Base-by-base conservation (phyloP, 371 early-diverging fungal species). In the Parasitella parasitica region DNA sequence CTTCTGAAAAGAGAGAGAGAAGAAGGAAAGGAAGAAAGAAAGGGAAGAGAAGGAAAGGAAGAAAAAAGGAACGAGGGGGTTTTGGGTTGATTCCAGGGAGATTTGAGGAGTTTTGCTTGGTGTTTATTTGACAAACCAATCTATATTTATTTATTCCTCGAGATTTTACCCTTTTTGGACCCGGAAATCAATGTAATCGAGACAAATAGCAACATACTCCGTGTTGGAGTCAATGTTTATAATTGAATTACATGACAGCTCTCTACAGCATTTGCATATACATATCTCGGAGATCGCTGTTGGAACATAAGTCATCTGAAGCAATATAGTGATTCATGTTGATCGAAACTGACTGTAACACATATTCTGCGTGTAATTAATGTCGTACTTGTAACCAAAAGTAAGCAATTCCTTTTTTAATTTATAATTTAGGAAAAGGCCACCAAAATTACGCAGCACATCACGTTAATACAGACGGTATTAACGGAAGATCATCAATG, bases 91-190 rank as follows among this genome's bases (percentile, higher is more conserved):
- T 27, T 56, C 32, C 57, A 46, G 48, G 57, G 57, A 46, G 48
- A 15, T 57, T 46, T 28, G 50, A 49, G 50, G 50, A 49, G 50
- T 49, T 49, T 49, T 49, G 50, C 28, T 28, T 49, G 15, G 50
- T 28, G 50, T 49, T 28, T 49, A 49, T 49, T 22, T 43, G 43
- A 43, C 24, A 43, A 43, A 43, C 18, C 43, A 24, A 22, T 43
- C 43, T 43, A 43, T 43, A 22, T 43, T 43, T 49, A 49, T 49
- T 49, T 49, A 49, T 49, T 49, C 50, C 50, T 49, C 50, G 50
- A 49, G 6, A 28, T 28, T 49, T 49, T 28, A 28, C 50, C 50
- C 28, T 49, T 20, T 49, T 28, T 49, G 28, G 50, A 28, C 16
- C 26, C 50, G 28, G 50, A 49, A 28, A 28, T 49, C 50, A 49